Conservation (phyloP, 768 basidiomycete genomes). For the Phallus indusiatus region DNA sequence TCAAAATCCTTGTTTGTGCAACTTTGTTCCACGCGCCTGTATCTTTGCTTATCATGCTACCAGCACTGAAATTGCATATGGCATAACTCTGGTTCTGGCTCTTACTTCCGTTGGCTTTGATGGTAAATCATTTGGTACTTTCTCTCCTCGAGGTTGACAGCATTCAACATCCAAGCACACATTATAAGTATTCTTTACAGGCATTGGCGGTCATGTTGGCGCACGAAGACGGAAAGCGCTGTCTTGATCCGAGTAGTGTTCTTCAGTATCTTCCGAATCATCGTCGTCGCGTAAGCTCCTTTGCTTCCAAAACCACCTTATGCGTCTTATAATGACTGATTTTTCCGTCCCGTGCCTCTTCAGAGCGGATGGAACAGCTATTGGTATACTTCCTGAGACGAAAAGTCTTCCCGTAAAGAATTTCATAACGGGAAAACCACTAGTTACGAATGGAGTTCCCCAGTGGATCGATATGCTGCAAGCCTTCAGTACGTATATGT, state of each 20-base stretch:
- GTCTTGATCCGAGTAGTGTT: not conserved
- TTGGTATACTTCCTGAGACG: not conserved
- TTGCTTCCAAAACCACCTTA: not conserved
- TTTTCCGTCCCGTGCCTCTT: not conserved
- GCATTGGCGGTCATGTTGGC: not conserved
- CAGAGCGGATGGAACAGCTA: not conserved
- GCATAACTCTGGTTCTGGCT: not conserved
- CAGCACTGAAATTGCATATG: not conserved
- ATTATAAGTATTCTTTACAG: not conserved
- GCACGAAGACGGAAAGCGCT: not conserved
- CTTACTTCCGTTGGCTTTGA: slow-evolving; percentile 1
- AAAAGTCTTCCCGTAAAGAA: no score
- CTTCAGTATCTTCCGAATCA: not conserved
- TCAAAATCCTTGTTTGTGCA: not conserved
- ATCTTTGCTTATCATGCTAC: not conserved
- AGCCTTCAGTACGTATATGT: not conserved
- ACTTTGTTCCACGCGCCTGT: not conserved
- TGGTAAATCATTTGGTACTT: not conserved
- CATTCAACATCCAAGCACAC: not conserved
- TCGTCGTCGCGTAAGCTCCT: not conserved
- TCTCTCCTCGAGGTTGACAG: not conserved
- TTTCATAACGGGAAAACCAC: not conserved
- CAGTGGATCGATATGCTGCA: slow-evolving; percentile 4
- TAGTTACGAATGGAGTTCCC: no score
- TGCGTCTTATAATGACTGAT: not conserved